Evolutionary conservation across 306 rosid genomes (phyloP).

Genomic region (Citrullus mucosospermus): DNA sequence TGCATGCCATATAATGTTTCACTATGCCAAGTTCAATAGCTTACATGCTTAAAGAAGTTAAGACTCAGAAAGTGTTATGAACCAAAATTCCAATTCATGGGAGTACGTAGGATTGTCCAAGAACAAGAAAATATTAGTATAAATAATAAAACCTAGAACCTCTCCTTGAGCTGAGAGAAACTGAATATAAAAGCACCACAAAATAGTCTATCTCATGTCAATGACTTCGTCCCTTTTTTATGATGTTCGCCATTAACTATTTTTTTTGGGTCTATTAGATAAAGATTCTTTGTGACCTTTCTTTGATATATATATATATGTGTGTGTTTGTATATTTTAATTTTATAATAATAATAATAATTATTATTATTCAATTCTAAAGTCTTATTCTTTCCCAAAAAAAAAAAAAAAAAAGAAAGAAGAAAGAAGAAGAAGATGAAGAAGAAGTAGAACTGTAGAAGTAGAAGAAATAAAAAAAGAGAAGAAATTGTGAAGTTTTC

Average conservation of each 20-base stretch:
- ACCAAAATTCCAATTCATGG: neutral
- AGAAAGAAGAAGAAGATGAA: too few relatives aligned
- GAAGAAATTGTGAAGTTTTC: too few relatives aligned
- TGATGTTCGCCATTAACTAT: neutral
- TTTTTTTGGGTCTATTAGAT: neutral
- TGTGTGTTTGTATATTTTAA: too few relatives aligned
- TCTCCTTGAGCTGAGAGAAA: neutral
- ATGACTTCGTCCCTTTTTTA: neutral
- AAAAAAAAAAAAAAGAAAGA: too few relatives aligned
- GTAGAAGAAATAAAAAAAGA: too few relatives aligned
- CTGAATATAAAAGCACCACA: neutral
- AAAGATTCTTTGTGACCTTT: neutral
- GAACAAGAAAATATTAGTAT: neutral
- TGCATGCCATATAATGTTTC: neutral
- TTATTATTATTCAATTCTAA: too few relatives aligned
- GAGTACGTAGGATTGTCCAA: neutral
- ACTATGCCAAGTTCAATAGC: neutral
- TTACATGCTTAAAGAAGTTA: neutral
- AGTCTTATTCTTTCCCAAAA: too few relatives aligned
- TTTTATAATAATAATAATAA: too few relatives aligned
- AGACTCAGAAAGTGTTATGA: neutral
- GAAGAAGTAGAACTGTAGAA: too few relatives aligned
- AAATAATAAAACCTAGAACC: neutral
- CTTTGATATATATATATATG: neutral
- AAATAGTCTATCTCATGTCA: neutral